A percentile compares a stretch with the other conserved stretches of the same genome.
phyloP scores from a whole-genome alignment of 805 yeast species.

The Candida chilensis region DNA sequence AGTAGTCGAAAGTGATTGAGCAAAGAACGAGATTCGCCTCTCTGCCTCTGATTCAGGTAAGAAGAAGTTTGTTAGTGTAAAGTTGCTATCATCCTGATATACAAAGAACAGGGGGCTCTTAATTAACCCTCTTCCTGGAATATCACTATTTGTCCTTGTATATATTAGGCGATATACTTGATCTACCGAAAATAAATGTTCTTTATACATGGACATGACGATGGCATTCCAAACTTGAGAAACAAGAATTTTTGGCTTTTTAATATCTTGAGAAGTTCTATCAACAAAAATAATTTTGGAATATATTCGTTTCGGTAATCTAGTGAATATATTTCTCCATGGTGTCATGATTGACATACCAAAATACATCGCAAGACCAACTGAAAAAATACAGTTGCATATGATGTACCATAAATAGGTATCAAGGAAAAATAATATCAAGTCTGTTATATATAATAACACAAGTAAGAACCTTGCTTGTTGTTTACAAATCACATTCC shows the following conservation, averaged over 20 bases:
- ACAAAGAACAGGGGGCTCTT: conserved; percentile 37
- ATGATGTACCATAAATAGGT: conserved; percentile 51
- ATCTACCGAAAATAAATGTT: conserved; percentile 41
- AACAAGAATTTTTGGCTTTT: conserved; percentile 23
- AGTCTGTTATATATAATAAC: conserved; percentile 32
- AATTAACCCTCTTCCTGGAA: conserved; percentile 14
- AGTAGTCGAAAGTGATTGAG: conserved; percentile 40
- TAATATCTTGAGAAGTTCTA: conserved; percentile 12
- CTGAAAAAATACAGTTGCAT: conserved; percentile 43
- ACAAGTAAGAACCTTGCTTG: conserved; percentile 32
- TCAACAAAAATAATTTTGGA: conserved; percentile 34
- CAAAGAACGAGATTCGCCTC: conserved; percentile 42
- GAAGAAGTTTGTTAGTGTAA: conserved; percentile 27
- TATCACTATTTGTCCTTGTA: conserved; percentile 13
- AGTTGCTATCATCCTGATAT: conserved; percentile 35
- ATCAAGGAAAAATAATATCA: conserved; percentile 42
- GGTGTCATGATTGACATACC: conserved; percentile 51
- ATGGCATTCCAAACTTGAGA: conserved; percentile 49
- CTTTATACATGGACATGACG: conserved; percentile 43
- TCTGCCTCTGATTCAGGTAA: conserved; percentile 39
- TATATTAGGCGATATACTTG: conserved; percentile 28
- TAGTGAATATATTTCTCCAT: conserved; percentile 45
- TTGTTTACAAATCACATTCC: conserved; percentile 27
- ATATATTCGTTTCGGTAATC: conserved; percentile 41
- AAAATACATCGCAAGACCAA: conserved; percentile 36